Base-by-base conservation (phyloP, 1,284 basidiomycete species). In the Trametes sp. region DNA sequence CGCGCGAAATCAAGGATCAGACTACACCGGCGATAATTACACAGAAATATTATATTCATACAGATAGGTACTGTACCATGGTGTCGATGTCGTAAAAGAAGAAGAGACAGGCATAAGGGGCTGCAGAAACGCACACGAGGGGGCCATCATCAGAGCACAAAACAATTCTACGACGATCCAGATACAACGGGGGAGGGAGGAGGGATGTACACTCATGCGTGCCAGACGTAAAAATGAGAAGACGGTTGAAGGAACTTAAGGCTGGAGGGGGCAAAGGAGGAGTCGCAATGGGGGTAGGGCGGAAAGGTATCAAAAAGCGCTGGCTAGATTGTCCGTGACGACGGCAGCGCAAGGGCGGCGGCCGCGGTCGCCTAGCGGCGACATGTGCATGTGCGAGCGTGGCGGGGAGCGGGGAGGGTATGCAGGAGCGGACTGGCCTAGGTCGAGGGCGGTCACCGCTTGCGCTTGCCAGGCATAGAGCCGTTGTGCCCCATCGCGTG, bases 391-490 rank as follows among this genome's bases (percentile, higher is more conserved):
- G n/a, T n/a, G n/a, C n/a, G n/a, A n/a, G n/a, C n/a, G n/a, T n/a
- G n/a, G n/a, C n/a, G n/a, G n/a, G n/a, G n/a, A n/a, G n/a, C n/a
- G 41, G 31, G 7, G 11, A 16, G 21, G 57, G 28, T 33, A 41
- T 36, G 31, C 19, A 9, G 42, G 33, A 11, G 23, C n/a, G n/a
- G n/a, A n/a, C n/a, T n/a, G n/a, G n/a, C n/a, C n/a, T n/a, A n/a
- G n/a, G n/a, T n/a, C n/a, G n/a, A n/a, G 16, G 24, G 24, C 8
- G 11, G 45, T 70, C 60, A 73, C 66, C 73, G 73, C 71, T 75
- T 76, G 62, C 76, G 73, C 67, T 77, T 77, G 54, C 71, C 72
- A 54, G 74, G 72, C 35, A 64, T 49, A 38, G 59, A 60, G 29
- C 64, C 57, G 21, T 70, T 66, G 42, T 62, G 66, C 56, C 73